phyloP scores from a whole-genome alignment of 2,329 filamentous ascomycete species.

The Xylariaceae sp. region DNA sequence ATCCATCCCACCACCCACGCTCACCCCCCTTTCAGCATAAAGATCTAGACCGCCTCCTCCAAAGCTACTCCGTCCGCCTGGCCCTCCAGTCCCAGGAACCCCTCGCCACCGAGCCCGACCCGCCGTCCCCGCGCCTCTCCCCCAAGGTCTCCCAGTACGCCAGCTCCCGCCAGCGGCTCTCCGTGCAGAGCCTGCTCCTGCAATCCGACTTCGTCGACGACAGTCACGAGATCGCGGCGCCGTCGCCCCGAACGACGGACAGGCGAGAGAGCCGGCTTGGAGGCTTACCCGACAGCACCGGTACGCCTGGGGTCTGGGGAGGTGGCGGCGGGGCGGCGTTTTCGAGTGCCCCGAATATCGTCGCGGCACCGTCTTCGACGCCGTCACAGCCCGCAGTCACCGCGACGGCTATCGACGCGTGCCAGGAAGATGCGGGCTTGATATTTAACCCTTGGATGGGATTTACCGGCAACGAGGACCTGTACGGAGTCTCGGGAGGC shows the following conservation, averaged over 20 bases:
- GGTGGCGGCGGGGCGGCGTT: no score
- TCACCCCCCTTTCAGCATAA: conserved; percentile 13
- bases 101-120: conserved; percentile 5
- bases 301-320: no score
- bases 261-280: no score
- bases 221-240: conserved; percentile 29
- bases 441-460: conserved; percentile 18
- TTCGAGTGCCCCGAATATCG: no score
- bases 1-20: not conserved
- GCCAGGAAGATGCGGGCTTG: not conserved
- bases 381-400: not conserved
- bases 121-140: conserved; percentile 5
- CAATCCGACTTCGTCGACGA: conserved; percentile 37
- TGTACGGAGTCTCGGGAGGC: conserved; percentile 15
- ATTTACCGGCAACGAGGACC: conserved; percentile 21
- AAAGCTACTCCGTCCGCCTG: conserved; percentile 22
- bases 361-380: no score
- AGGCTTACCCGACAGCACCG: no score
- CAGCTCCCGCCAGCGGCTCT: conserved; percentile 30
- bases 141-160: conserved; percentile 25
- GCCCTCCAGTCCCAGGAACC: conserved; percentile 13
- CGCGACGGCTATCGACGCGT: not conserved
- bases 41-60: conserved; percentile 23
- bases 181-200: conserved; percentile 35
- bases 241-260: no score